A percentile compares a stretch with the other conserved stretches of the same genome.
Conservation (phyloP, 352 stramenopile species). For the Pythium monospermum region DNA sequence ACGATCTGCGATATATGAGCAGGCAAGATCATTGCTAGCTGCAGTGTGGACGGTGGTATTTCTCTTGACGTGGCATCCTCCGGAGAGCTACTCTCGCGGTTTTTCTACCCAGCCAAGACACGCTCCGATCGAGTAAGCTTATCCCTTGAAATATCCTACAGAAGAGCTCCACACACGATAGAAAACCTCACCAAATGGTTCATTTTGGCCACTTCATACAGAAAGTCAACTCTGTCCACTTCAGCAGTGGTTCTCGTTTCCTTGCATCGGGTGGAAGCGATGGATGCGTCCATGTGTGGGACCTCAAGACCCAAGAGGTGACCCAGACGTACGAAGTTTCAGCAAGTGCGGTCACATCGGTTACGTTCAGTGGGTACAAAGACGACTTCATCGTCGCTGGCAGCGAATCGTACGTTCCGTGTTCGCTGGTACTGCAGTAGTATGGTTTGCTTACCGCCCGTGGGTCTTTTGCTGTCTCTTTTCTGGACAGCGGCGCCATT, state of each 20-base stretch:
- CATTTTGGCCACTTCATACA: too few relatives aligned
- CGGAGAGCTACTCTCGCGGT: constrained; percentile 53
- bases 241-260: constrained; percentile 68
- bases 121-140: constrained; percentile 30
- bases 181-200: too few relatives aligned
- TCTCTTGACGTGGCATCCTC: constrained; percentile 50
- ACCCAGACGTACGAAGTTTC: constrained; percentile 62
- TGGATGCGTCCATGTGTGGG: constrained; percentile 61
- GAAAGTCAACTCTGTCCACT: constrained; percentile 58
- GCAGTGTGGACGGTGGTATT: constrained; percentile 51
- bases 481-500: constrained; percentile 60
- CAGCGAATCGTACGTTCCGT: constrained; percentile 41
- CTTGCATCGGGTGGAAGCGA: constrained; percentile 53
- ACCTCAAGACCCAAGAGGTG: constrained; percentile 71
- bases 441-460: not conserved
- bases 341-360: constrained; percentile 51
- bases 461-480: not conserved
- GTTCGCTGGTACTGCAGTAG: not conserved
- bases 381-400: constrained; percentile 68
- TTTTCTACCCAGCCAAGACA: constrained; percentile 48
- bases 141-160: not conserved
- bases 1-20: not conserved
- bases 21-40: constrained; percentile 64
- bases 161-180: not conserved
- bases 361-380: constrained; percentile 68